Base-by-base conservation (phyloP, 441 rosid genomes). In the Corymbia citriodora region DNA sequence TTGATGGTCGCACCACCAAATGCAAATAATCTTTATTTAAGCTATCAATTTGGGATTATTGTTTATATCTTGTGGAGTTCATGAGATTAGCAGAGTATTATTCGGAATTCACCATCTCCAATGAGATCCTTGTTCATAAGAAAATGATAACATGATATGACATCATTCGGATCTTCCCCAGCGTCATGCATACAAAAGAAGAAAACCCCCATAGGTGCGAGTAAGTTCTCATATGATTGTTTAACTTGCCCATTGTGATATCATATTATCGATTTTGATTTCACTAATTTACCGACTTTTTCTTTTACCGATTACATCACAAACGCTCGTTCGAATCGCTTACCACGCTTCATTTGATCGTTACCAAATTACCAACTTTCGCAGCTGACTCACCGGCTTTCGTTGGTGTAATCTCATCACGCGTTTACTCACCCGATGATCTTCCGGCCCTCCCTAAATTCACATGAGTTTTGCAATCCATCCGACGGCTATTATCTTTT, bases 141-240 rank as follows among this genome's bases (percentile, higher is more conserved):
- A 68, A 68, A 68, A 68, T 63, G 17, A 63, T 8, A 63, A 63
- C 17, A 10, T 55, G 21, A 19, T 55, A 18, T 8, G 9, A 55
- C 2, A 55, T 10, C 10, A 0, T 55, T 55, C 2, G 19, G 2
- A 1, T 25, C 3, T 25, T 25, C 11, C 25, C 11, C 5, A 59
- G n/a, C 7, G 9, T 59, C 14, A 2, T 59, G 3, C 5, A 59
- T 59, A 59, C 3, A 4, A 59, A 59, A 59, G 0, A 59, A 59
- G 0, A 59, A 59, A 25, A 14, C 1, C 25, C 25, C 1, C 1
- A 1, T 25, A 57, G 9, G 6, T 19, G 2, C 6, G 21, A 55
- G 25, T 9, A 57, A 59, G n/a, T 59, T 59, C 7, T 59, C 25
- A 59, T 25, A 59, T 10, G n/a, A 59, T 25, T 59, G 7, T 59